Evolutionary conservation across 2,329 filamentous ascomycete species (phyloP).

Genomic region (Trichoderma sp.): DNA sequence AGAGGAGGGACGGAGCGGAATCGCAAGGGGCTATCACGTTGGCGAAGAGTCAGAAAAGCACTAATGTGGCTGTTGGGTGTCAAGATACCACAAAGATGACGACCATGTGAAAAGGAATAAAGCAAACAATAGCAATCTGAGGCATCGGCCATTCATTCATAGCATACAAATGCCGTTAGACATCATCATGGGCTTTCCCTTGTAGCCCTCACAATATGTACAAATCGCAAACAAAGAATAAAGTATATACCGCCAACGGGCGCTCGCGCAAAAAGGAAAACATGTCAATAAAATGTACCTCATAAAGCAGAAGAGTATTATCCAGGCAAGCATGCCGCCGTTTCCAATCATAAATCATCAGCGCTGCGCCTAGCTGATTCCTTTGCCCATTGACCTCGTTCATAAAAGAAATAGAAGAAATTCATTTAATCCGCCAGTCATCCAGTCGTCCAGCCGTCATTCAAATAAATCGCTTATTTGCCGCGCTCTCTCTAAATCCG

Average conservation of each 20-base stretch:
- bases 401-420: background rate
- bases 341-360: slow-evolving; percentile 25
- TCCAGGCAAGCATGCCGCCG: background rate
- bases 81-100: background rate
- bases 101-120: background rate
- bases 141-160: slow-evolving; percentile 11
- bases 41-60: slow-evolving; percentile 57
- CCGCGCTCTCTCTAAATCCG: background rate
- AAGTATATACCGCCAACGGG: background rate
- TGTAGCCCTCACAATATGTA: slow-evolving; percentile 13
- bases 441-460: background rate
- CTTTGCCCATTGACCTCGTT: background rate
- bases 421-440: slow-evolving; percentile 1
- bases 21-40: slow-evolving; percentile 86
- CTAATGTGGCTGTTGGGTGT: slow-evolving; percentile 28
- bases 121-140: background rate
- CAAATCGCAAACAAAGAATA: slow-evolving; percentile 2
- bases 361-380: background rate
- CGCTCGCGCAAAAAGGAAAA: background rate
- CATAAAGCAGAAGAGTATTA: background rate
- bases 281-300: background rate
- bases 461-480: background rate
- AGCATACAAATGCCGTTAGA: background rate
- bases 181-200: background rate
- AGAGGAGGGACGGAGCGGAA: slow-evolving; percentile 83